phyloP scores from a whole-genome alignment of 208 protist genomes.

The Crithidia sp. region DNA sequence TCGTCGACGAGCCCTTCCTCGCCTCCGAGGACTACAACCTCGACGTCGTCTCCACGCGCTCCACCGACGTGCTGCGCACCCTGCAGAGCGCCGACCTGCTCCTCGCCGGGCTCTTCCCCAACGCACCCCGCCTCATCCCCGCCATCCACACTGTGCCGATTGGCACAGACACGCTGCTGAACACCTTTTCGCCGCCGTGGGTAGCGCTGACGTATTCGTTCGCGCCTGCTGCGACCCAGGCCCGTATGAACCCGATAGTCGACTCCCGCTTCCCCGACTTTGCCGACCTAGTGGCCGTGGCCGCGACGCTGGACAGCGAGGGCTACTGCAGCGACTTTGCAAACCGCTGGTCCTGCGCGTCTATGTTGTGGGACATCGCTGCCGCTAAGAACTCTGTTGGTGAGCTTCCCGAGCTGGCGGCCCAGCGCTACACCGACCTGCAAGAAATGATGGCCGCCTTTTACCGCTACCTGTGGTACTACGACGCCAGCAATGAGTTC shows the following conservation, averaged over 20 bases:
- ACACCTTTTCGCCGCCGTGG: slow-evolving; percentile 30
- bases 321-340: slow-evolving; percentile 36
- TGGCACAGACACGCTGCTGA: slow-evolving; percentile 28
- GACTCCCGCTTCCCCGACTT: slow-evolving; percentile 29
- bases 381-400: slow-evolving; percentile 25
- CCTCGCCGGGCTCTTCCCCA: slow-evolving; percentile 42
- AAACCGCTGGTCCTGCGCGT: slow-evolving; percentile 30
- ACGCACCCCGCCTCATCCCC: slow-evolving; percentile 35
- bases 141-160: slow-evolving; percentile 40
- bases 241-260: slow-evolving; percentile 22
- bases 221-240: slow-evolving; percentile 9
- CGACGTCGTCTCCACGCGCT: slow-evolving; percentile 41
- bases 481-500: slow-evolving; percentile 33
- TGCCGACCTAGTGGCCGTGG: slow-evolving; percentile 30
- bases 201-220: slow-evolving; percentile 17
- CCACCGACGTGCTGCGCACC: slow-evolving; percentile 50
- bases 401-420: slow-evolving; percentile 8
- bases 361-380: slow-evolving; percentile 48
- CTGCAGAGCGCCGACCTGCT: slow-evolving; percentile 49
- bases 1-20: slow-evolving; percentile 30
- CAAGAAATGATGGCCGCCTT: slow-evolving; percentile 21
- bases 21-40: slow-evolving; percentile 40
- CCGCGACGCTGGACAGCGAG: slow-evolving; percentile 31
- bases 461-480: slow-evolving; percentile 23
- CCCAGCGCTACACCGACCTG: slow-evolving; percentile 32